Conservation (phyloP, 768 basidiomycete genomes). For the Zangia roseola region DNA sequence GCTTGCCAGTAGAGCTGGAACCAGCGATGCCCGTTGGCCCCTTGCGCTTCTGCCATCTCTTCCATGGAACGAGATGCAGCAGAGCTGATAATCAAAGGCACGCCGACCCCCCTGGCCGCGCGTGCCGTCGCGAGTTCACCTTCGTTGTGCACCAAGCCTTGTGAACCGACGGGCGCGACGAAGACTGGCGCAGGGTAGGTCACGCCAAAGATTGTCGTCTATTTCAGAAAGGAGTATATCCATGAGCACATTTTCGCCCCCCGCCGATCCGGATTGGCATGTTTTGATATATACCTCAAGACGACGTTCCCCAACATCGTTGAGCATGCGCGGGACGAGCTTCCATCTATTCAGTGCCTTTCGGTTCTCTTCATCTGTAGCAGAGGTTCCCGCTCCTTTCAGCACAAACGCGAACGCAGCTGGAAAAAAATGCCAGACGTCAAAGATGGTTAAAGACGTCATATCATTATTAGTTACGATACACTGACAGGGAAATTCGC, state of each 20-base stretch:
- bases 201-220: constrained; percentile 64
- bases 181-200: constrained; percentile 42
- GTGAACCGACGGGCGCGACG: constrained; percentile 58
- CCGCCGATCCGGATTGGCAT: background rate
- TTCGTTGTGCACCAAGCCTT: constrained; percentile 43
- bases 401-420: constrained; percentile 66
- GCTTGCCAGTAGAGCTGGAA: constrained; percentile 49
- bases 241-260: background rate
- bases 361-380: constrained; percentile 64
- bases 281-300: constrained; percentile 40
- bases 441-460: too few species aligned
- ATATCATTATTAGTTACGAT: too few species aligned
- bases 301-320: constrained; percentile 48
- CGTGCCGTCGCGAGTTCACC: constrained; percentile 46
- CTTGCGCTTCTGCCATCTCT: constrained; percentile 46
- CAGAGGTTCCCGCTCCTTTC: constrained; percentile 66
- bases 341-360: constrained; percentile 55
- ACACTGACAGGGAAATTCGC: background rate
- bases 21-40: constrained; percentile 42
- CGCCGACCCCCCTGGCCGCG: constrained; percentile 44
- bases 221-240: background rate
- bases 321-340: constrained; percentile 57
- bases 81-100: constrained; percentile 36
- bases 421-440: constrained; percentile 21
- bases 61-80: constrained; percentile 47